phyloP scores from a whole-genome alignment of 2,329 filamentous ascomycete species.

The Calonectria pteridis region DNA sequence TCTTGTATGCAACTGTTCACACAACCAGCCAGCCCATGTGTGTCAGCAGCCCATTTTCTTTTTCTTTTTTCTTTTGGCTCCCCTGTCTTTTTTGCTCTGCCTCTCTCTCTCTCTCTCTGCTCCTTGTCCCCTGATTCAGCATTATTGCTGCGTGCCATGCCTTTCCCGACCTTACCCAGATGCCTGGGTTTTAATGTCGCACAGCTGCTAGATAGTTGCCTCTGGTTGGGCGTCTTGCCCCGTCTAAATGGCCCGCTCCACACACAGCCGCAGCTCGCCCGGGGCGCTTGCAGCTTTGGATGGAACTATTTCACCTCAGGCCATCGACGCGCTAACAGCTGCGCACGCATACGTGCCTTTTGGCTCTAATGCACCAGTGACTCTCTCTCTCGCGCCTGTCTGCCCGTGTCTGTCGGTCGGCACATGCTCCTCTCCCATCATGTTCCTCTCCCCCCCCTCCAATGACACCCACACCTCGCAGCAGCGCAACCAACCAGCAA shows the following conservation, averaged over 20 bases:
- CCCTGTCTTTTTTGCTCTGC: background rate
- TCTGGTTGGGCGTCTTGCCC: slow-evolving; percentile 10
- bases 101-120: background rate
- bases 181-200: background rate
- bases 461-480: background rate
- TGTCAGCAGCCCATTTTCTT: background rate
- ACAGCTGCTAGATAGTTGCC: background rate
- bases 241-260: background rate
- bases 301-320: background rate
- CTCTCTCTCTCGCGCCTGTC: background rate
- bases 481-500: slow-evolving; percentile 3
- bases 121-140: background rate
- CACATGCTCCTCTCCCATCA: background rate
- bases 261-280: slow-evolving; percentile 22
- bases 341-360: background rate
- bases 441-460: background rate
- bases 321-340: background rate
- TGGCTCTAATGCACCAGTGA: background rate
- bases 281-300: slow-evolving; percentile 5
- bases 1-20: background rate
- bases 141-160: background rate
- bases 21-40: background rate
- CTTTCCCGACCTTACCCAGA: background rate
- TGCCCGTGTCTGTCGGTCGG: background rate
- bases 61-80: background rate